These are phyloP conservation scores for Salix purpurea DNA, from an alignment of 345 rosid species.

Conservation along the genomic window DNA sequence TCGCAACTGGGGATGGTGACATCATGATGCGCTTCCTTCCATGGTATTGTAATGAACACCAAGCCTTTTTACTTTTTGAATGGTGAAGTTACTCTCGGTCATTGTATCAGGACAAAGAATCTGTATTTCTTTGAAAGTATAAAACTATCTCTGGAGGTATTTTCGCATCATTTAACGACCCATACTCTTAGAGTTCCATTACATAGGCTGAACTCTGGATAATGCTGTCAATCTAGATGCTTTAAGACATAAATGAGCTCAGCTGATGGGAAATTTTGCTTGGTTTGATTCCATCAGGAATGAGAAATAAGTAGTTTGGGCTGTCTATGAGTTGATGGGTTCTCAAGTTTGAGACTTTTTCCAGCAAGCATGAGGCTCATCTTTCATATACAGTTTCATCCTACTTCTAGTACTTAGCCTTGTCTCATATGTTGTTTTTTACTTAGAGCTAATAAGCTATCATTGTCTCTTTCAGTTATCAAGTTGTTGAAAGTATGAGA, in stretches of 20 bases:
- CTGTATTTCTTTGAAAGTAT: not conserved
- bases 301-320: not conserved
- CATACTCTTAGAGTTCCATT: not conserved
- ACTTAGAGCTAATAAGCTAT: not conserved
- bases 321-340: not conserved
- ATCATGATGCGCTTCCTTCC: constrained; percentile 98
- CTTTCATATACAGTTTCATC: not conserved
- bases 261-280: not conserved
- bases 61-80: not conserved
- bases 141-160: too few relatives aligned
- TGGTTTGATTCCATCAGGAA: not conserved
- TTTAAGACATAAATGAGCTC: not conserved
- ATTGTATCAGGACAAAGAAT: not conserved
- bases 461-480: constrained; percentile 53
- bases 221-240: not conserved
- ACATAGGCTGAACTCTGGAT: not conserved
- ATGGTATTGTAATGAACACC: constrained; percentile 44
- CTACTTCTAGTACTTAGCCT: not conserved
- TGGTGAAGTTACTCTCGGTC: not conserved
- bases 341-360: not conserved
- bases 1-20: constrained; percentile 97
- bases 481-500: constrained; percentile 95
- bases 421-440: not conserved
- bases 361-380: not conserved
- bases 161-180: not conserved